Conservation (phyloP, 1,139 yeast genomes). For the Arxiozyma telluris region DNA sequence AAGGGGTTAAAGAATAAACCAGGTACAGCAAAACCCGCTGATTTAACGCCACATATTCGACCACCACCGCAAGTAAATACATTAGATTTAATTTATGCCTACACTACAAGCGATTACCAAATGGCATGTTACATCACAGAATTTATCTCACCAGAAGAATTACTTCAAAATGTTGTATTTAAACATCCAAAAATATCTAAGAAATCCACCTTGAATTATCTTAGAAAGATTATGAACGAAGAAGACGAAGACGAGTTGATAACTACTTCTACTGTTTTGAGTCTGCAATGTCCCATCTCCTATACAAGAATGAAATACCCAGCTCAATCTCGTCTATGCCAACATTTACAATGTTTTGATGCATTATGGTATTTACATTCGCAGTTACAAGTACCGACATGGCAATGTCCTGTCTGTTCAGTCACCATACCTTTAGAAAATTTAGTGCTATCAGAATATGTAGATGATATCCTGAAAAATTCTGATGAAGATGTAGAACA, state of each 20-base stretch:
- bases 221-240: constrained; percentile 29
- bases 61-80: constrained; percentile 31
- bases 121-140: constrained; percentile 44
- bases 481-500: constrained; percentile 42
- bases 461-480: constrained; percentile 38
- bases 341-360: constrained; percentile 61
- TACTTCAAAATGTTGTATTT: constrained; percentile 25
- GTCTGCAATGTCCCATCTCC: constrained; percentile 54
- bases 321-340: constrained; percentile 44
- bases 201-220: constrained; percentile 35
- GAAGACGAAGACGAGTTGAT: constrained; percentile 47
- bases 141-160: constrained; percentile 33
- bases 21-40: constrained; percentile 62
- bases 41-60: constrained; percentile 38
- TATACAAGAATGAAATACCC: constrained; percentile 48
- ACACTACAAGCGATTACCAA: constrained; percentile 35
- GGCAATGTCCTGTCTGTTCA: constrained; percentile 59
- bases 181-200: constrained; percentile 37
- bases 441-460: constrained; percentile 54
- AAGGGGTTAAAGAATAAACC: constrained; percentile 52
- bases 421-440: constrained; percentile 35
- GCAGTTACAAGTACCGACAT: constrained; percentile 49
- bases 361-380: constrained; percentile 45
- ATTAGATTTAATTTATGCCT: constrained; percentile 42
- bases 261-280: constrained; percentile 42